These are phyloP conservation scores for Jatropha multifida DNA, from an alignment of 441 rosid species.

Conservation along the genomic window DNA sequence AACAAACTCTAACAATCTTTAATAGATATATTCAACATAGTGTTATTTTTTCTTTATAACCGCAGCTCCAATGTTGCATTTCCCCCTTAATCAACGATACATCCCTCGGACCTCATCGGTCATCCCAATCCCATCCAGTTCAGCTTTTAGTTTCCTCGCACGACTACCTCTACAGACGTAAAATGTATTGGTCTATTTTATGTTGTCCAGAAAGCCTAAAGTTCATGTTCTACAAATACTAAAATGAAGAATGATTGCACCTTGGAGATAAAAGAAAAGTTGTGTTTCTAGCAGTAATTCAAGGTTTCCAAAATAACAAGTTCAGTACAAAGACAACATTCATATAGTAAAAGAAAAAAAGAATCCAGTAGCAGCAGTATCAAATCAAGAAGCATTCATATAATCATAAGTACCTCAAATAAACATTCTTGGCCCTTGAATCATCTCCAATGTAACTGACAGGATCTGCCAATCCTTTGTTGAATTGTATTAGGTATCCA, in stretches of 20 bases:
- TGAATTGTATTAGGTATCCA: conserved; percentile 30
- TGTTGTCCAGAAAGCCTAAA: no score
- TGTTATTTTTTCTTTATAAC: no score
- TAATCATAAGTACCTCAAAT: background rate
- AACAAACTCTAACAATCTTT: no score
- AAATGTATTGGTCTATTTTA: background rate
- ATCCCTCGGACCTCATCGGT: no score
- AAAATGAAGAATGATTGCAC: background rate
- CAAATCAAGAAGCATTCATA: background rate
- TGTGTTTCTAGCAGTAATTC: no score
- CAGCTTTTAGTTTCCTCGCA: background rate
- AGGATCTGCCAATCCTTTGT: conserved; percentile 27
- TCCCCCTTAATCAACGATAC: background rate
- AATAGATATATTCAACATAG: no score
- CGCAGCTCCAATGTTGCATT: no score
- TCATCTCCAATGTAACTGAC: conserved; percentile 42
- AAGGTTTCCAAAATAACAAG: background rate
- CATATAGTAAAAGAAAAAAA: background rate
- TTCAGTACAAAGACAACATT: background rate
- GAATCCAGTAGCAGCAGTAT: background rate
- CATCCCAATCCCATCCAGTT: background rate
- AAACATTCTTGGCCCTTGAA: background rate
- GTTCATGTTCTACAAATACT: background rate
- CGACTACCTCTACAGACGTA: background rate
- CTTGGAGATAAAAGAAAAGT: background rate